Base-by-base conservation (phyloP, 2,329 filamentous ascomycete species). In the Aspergillus quadrilineatus region DNA sequence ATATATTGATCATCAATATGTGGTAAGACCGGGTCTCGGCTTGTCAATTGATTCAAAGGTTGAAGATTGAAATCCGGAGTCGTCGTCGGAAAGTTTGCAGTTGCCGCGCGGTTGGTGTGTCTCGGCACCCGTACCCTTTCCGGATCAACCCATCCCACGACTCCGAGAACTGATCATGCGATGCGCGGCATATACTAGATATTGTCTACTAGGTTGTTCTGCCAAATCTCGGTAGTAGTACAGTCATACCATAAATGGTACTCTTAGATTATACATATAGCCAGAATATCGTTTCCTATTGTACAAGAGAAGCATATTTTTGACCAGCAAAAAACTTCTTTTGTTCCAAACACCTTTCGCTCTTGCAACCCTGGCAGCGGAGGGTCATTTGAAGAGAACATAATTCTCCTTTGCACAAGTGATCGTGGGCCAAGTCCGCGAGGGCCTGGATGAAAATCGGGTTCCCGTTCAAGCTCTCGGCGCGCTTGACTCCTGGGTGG, bases 301-400 rank as follows among this genome's bases (percentile, higher is more conserved):
- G 60, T 56, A 77, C 74, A 65, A 76, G 66, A 39, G 64, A 61
- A 36, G 64, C 55, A 12, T 63, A 57, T 53, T 75, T 58, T 62
- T 72, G 70, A 48, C 78, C 76, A 3, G 79, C 79, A 67, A 88
- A 88, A 73, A 88, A 88, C 67, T 83, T 81, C 77, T 88, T 87
- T 64, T 78, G 74, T 75, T 92, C 91, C 53, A 87, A 75, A 75
- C 94, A 99, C 66, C 88, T 84, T 68, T 95, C 90, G 70, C 89
- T 97, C 75, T 85, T 92, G 77, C 94, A 99, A 5, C 90, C 92
- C 1, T 95, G 94, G 77, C 94, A 99, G 65, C 94, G 86, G 64
- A 99, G 77, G 7, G 85, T 86, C 90, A 99, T 92, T 77, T 97
- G 94, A 55, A 80, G 79, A 30, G 90, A 95, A 72, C 89, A 93